phyloP scores from a whole-genome alignment of 2,329 filamentous ascomycete species.

The Penicillium corylophilum region DNA sequence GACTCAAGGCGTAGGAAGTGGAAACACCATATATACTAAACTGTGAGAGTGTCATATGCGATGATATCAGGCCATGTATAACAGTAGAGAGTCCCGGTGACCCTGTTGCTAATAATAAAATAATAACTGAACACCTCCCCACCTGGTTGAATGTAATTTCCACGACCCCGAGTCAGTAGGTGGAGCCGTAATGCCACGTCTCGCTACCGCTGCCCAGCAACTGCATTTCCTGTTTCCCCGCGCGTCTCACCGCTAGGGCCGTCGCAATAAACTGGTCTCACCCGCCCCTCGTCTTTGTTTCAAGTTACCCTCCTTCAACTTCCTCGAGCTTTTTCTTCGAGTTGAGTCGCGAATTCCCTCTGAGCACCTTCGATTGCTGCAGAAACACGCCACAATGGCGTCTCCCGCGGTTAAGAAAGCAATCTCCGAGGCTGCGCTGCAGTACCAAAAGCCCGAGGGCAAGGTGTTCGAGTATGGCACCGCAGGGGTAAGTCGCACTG shows the following conservation, averaged over 20 bases:
- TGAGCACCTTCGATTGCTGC: conserved; percentile 9
- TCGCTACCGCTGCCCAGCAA: background rate
- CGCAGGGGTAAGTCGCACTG: conserved; percentile 54
- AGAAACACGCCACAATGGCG: conserved; percentile 39
- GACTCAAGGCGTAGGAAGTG: conserved; percentile 64
- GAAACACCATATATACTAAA: conserved; percentile 1
- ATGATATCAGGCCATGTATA: conserved; percentile 8
- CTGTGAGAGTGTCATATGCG: background rate
- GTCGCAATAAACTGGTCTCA: conserved; percentile 29
- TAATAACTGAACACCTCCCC: conserved; percentile 6
- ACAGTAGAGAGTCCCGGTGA: conserved; percentile 11
- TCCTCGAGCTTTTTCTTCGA: conserved; percentile 1
- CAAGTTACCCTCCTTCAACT: conserved; percentile 9
- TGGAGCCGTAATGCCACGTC: conserved; percentile 16
- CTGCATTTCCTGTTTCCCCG: conserved; percentile 10
- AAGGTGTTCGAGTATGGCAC: conserved; percentile 60
- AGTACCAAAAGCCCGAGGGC: conserved; percentile 51
- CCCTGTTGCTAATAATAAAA: conserved; percentile 13
- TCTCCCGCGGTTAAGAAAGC: conserved; percentile 44
- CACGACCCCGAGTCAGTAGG: conserved; percentile 7
- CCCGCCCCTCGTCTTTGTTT: conserved; percentile 22
- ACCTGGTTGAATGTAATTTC: conserved; percentile 13
- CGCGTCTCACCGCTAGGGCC: conserved; percentile 24
- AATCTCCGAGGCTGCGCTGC: conserved; percentile 48
- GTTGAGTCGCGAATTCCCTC: conserved; percentile 1